A percentile compares a stretch with the other conserved stretches of the same genome.
Conservation (phyloP, 2,329 filamentous ascomycete species). For the Pseudocercospora ulei region DNA sequence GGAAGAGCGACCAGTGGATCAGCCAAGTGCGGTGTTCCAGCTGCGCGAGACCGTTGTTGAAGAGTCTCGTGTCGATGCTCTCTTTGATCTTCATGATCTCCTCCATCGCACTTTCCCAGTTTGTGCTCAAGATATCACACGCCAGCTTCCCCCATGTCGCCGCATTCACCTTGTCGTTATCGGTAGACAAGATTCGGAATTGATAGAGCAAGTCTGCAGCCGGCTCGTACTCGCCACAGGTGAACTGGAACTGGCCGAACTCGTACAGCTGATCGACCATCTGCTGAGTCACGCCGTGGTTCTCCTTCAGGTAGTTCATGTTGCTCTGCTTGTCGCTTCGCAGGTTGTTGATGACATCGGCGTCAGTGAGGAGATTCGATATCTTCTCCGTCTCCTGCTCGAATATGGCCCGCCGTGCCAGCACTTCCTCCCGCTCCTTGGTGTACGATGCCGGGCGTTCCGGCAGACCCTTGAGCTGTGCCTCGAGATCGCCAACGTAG, state of each 20-base stretch:
- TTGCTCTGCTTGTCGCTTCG: slow-evolving; percentile 97
- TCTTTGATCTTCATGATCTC: slow-evolving; percentile 86
- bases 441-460: slow-evolving; percentile 74
- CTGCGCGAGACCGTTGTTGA: slow-evolving; percentile 91
- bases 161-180: slow-evolving; percentile 92
- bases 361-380: slow-evolving; percentile 71
- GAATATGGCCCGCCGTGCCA: slow-evolving; percentile 70
- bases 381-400: slow-evolving; percentile 85
- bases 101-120: slow-evolving; percentile 90
- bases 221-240: slow-evolving; percentile 83
- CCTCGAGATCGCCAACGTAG: slow-evolving; percentile 85
- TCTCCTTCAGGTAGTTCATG: slow-evolving; percentile 94
- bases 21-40: slow-evolving; percentile 94
- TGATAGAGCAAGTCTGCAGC: slow-evolving; percentile 91
- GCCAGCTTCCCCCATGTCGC: slow-evolving; percentile 98
- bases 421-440: slow-evolving; percentile 79
- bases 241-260: slow-evolving; percentile 95
- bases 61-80: slow-evolving; percentile 84
- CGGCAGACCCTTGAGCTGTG: slow-evolving; percentile 72
- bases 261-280: slow-evolving; percentile 96
- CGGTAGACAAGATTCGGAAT: slow-evolving; percentile 94
- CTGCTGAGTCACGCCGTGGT: slow-evolving; percentile 84
- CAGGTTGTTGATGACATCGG: slow-evolving; percentile 82
- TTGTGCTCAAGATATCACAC: slow-evolving; percentile 85
- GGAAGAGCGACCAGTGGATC: slow-evolving; percentile 97